Percentiles rank a stretch among this genome's conserved stretches.
Conservation (phyloP, 148 eudicot species). For the Rhododendron williamsianum region DNA sequence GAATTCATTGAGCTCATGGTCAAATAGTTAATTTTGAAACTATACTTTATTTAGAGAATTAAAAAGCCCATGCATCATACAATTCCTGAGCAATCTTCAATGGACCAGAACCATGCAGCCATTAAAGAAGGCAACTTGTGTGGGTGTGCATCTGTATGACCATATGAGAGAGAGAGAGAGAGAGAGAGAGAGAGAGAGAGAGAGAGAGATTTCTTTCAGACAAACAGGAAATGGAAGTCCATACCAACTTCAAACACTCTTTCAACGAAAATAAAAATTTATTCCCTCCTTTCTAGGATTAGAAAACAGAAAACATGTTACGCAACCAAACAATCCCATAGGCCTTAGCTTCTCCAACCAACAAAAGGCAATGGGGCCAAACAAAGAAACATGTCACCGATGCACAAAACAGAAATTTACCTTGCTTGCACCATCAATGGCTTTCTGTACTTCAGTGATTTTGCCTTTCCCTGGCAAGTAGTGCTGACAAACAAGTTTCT, state of each 20-base stretch:
- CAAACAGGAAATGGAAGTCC: neutral
- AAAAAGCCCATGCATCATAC: neutral
- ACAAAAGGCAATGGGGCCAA: neutral
- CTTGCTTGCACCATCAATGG: conserved; percentile 29
- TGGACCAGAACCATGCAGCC: neutral
- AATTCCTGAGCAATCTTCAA: neutral
- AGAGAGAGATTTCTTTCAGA: neutral
- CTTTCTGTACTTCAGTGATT: conserved; percentile 11
- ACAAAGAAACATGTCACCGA: neutral
- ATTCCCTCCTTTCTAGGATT: neutral
- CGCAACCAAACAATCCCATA: neutral
- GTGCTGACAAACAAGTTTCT: conserved; percentile 28
- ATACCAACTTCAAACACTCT: neutral
- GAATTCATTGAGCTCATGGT: neutral
- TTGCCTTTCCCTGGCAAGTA: conserved; percentile 16
- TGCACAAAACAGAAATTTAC: conserved; percentile 8
- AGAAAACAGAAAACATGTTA: neutral
- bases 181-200: conserved; percentile 2
- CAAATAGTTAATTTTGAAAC: neutral
- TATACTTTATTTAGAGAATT: neutral
- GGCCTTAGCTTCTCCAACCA: neutral
- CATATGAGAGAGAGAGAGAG: neutral
- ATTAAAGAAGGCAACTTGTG: neutral
- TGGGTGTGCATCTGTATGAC: neutral
- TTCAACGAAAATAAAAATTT: neutral